phyloP scores from a whole-genome alignment of 164 flowering plant species.

The Tetrastigma voinierianum region DNA sequence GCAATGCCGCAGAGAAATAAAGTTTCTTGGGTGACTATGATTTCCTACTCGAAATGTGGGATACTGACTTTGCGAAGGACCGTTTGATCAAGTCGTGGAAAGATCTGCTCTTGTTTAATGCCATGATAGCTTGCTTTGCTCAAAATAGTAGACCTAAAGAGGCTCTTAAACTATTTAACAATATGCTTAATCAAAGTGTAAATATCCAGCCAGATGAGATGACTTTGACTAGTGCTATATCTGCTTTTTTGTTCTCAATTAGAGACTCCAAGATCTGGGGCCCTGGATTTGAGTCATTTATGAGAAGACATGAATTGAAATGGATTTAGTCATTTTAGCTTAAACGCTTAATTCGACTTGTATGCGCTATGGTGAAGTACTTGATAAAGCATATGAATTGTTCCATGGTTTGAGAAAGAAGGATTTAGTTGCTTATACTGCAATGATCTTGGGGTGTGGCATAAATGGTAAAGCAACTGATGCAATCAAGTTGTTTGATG shows the following conservation, averaged over 20 bases:
- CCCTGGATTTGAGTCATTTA: conserved; percentile 27
- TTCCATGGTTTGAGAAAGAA: conserved; percentile 23
- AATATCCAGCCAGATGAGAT: conserved; percentile 36
- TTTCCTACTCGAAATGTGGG: conserved; percentile 32
- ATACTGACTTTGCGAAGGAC: conserved; percentile 23
- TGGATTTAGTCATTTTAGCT: conserved; percentile 31
- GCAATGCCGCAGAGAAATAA: conserved; percentile 28
- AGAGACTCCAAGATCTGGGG: conserved; percentile 28
- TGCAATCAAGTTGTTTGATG: conserved; percentile 26
- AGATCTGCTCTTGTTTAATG: conserved; percentile 25
- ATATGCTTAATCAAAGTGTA: conserved; percentile 17
- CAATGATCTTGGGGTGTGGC: conserved; percentile 40
- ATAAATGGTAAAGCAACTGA: conserved; percentile 32
- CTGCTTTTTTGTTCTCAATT: conserved; percentile 42
- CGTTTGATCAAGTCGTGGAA: conserved; percentile 28
- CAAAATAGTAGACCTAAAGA: conserved; percentile 33
- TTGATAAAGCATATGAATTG: conserved; percentile 30
- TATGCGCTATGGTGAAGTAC: conserved; percentile 31
- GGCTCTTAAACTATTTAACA: conserved; percentile 39
- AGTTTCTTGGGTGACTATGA: conserved; percentile 34
- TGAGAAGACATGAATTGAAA: conserved; percentile 16
- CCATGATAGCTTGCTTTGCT: conserved; percentile 39
- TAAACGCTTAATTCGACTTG: conserved; percentile 37
- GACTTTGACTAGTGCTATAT: conserved; percentile 37
- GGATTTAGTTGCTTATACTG: conserved; percentile 34